Evolutionary conservation across 2,329 filamentous ascomycete genomes (phyloP), one percentile per base, ranked within the genome.

Genomic region (Scedosporium minutisporum): DNA sequence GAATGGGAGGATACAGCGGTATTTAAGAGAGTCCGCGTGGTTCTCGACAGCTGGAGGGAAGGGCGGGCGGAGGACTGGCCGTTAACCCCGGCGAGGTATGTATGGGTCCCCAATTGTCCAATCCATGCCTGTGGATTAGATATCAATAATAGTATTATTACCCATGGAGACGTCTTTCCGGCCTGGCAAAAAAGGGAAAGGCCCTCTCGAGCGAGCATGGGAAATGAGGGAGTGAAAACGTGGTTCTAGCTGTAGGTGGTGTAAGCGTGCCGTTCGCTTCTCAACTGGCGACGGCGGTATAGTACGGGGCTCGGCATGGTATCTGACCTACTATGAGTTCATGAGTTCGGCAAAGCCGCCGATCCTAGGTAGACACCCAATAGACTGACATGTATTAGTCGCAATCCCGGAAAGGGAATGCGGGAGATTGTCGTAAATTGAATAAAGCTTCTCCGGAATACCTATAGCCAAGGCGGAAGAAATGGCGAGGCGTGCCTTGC

Each of bases 211-310:
- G 10, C 16, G 44, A 25, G 27, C 59, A 41, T 55, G 14, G 42
- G n/a, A 53, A 9, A 38, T 18, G 44, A 33, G n/a, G n/a, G 18
- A 23, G 51, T 14, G 51, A 55, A 55, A 16, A 23, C 51, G 23
- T 55, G 51, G 51, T 27, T 55, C 12, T 55, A 3, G 18, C 23
- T 23, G 18, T 23, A 29, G 51, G 51, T 12, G 10, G 33, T 38
- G 10, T 38, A 38, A 14, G 33, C 6, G 33, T 55, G 51, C 23
- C 51, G 51, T 55, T 33, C 25, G 58, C 44, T 25, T 61, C 23
- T 53, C 25, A 61, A 21, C 59, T 53, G 59, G 44, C n/a, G 21
- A 61, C 59, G 44, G 16, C 59, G 16, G 12, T 61, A 61, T 55
- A 61, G 57, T 57, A 33, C 48, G 60, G 48, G 14, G 42, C 9